phyloP scores from a whole-genome alignment of 371 early-diverging fungal species.

The Lichtheimia ornata region DNA sequence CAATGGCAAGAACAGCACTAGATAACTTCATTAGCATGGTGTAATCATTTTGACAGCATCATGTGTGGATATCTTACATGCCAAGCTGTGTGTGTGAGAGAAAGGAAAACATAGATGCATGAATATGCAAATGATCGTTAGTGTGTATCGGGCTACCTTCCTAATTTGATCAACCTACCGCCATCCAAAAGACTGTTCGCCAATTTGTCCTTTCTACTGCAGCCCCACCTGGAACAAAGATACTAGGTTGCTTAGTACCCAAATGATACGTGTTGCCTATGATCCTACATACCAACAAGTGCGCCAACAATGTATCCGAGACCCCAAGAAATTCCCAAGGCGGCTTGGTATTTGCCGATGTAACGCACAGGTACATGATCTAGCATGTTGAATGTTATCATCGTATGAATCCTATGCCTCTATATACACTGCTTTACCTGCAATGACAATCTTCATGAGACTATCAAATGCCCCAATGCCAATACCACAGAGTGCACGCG shows the following conservation, averaged over 20 bases:
- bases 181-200: conserved; percentile 46
- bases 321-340: conserved; percentile 56
- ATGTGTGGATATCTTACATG: conserved; percentile 22
- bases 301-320: conserved; percentile 62
- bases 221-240: conserved; percentile 25
- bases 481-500: conserved; percentile 68
- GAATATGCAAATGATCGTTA: too few species aligned
- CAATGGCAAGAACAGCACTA: conserved; percentile 24
- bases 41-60: background rate
- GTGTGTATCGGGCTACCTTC: background rate
- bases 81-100: conserved; percentile 26
- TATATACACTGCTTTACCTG: conserved; percentile 44
- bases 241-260: background rate
- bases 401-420: too few species aligned
- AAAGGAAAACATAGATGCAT: background rate
- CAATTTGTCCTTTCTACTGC: conserved; percentile 32
- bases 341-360: conserved; percentile 56
- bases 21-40: background rate
- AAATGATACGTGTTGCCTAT: background rate
- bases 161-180: conserved; percentile 23
- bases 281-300: conserved; percentile 36
- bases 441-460: conserved; percentile 69
- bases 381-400: conserved; percentile 1
- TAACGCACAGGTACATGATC: conserved; percentile 59
- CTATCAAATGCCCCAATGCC: conserved; percentile 74